Evolutionary conservation across 1,284 basidiomycete species (phyloP), one percentile per base, ranked within the genome.

Genomic region (Cryptococcus sp.): DNA sequence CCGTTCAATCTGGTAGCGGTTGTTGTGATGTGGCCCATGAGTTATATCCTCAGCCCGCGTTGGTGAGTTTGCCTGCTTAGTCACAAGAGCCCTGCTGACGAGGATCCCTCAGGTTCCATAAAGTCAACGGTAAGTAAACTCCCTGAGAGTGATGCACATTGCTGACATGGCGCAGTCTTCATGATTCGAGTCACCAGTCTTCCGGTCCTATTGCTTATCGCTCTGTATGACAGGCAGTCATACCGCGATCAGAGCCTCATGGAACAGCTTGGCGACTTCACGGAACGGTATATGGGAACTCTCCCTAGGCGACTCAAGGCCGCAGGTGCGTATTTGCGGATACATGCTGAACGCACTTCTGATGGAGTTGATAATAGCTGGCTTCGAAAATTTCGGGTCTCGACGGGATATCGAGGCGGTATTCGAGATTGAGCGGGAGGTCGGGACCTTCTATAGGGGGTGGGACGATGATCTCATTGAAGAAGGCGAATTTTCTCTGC

Each of bases 1-100:
- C 93, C 93, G 0, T 80, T 96, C 67, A 95, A 94, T 75, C 77
- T 95, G 5, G 64, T 92, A 44, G 92, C 92, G 0, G 78, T 94
- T 13, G 85, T 85, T 52, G 80, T 93, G 59, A 88, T 95, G 83
- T 82, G 91, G 61, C 92, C 92, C 0, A 82, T 89, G 29, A 89
- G 87, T 64, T 92, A 89, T 70, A 79, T 91, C 44, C 80, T 94
- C 29, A 77, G 64, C 39, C 76, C 78, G 0, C 65, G 80, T 49
- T 81, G 79, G 80, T 91, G 50, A 52, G 51, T 37, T 45, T 54
- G 10, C 37, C n/a, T 50, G 23, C 4, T 10, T 22, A 5, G n/a
- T 44, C 8, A 44, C 8, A 34, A 20, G 1, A 55, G 3, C 17
- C 20, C 11, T 29, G 23, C 19, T 17, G 34, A 10, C 51, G 37